Base-by-base conservation (phyloP, 768 basidiomycete species). In the Pisolithus albus region DNA sequence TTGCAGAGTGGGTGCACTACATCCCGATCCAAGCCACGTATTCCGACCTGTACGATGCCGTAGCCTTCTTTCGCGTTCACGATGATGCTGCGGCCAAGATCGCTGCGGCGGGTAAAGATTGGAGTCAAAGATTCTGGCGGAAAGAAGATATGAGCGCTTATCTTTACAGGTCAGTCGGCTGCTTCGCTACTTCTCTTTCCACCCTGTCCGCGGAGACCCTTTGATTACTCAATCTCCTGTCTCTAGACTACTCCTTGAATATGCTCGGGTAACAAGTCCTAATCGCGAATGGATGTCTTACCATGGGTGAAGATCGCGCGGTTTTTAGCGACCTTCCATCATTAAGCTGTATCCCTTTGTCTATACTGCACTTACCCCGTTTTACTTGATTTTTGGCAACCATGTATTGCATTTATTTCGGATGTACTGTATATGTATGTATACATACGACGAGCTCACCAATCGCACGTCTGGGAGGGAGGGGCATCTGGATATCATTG, bases 11-110 rank as follows among this genome's bases (percentile, higher is more conserved):
- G 82, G 69, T 84, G 7, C 86, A 88, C 64, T 89, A 88, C 60
- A 74, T 88, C 0, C 86, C 87, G 2, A 71, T 88, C 5, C 78
- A 82, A 56, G 55, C 83, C 0, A 82, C 85, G 55, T 75, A 84
- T 9, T 73, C 78, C 0, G 86, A 89, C 63, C 64, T 90, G 4
- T 78, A 86, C 62, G 88, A 90, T 56, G 70, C 81, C 4, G 72
- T 88, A 42, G 66, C 81, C 1, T 92, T 92, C 71, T 89, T 89
- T 69, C 78, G 81, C 0, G 80, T 71, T 0, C 84, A 88, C 55
- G 84, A 88, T 47, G 75, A 70, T 1, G 59, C 84, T 40, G 85
- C 77, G 1, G 62, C 62, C 40, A 75, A 72, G 50, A 85, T 88
- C 38, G 86, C 82, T 0, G 51, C 63, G 1, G 72, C 75, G 0